phyloP scores from a whole-genome alignment of 192 early-diverging fungal genomes.

The Coemansia sp. region DNA sequence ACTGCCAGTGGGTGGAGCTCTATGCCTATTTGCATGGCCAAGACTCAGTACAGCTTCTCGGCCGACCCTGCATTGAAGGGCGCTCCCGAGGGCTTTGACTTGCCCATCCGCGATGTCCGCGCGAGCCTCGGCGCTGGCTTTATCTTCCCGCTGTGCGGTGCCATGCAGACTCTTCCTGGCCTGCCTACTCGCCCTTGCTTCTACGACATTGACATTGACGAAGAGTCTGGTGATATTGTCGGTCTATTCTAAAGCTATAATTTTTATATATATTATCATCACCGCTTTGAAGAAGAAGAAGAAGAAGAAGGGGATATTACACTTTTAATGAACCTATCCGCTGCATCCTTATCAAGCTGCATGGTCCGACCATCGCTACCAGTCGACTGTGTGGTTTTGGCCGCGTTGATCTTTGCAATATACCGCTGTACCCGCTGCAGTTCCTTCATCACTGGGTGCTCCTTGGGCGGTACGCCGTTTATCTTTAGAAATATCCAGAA shows the following conservation, averaged over 20 bases:
- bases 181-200: slow-evolving; percentile 95
- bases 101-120: slow-evolving; percentile 94
- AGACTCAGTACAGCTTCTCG: slow-evolving; percentile 93
- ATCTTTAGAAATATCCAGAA: slow-evolving; percentile 59
- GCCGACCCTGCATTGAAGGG: slow-evolving; percentile 92
- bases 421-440: slow-evolving; percentile 52
- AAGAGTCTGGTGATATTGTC: slow-evolving; percentile 77
- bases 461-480: slow-evolving; percentile 58
- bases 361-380: slow-evolving; percentile 30
- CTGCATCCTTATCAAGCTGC: slow-evolving; percentile 57
- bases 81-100: slow-evolving; percentile 87
- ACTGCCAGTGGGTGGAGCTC: slow-evolving; percentile 83
- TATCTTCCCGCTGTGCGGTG: slow-evolving; percentile 92
- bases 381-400: slow-evolving; percentile 31
- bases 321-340: slow-evolving; percentile 54
- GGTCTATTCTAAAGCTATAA: slow-evolving; percentile 58
- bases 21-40: slow-evolving; percentile 98
- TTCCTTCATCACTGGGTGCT: slow-evolving; percentile 61
- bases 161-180: slow-evolving; percentile 98
- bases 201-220: slow-evolving; percentile 93
- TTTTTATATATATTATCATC: slow-evolving; percentile 1
- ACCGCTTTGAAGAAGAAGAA: slow-evolving; percentile 4
- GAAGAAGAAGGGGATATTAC: slow-evolving; percentile 25
- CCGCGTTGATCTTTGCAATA: slow-evolving; percentile 56
- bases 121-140: slow-evolving; percentile 97